A percentile compares a stretch with the other conserved stretches of the same genome.
Evolutionary conservation across 2,329 filamentous ascomycete genomes (phyloP).

Genomic region (Bretziella fagacearum): DNA sequence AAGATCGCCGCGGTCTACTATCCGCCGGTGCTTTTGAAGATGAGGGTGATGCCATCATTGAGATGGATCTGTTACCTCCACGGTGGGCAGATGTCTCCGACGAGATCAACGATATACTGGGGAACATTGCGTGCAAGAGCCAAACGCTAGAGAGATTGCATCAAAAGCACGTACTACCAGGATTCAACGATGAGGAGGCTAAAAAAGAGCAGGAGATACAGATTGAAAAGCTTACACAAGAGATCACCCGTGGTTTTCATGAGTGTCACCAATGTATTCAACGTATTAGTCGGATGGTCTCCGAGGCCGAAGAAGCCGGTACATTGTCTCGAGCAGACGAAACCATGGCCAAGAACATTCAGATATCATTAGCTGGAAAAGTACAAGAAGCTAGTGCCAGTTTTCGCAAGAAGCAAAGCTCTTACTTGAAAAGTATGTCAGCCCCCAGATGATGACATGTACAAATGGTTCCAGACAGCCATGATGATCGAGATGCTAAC

Average conservation of each 20-base stretch:
- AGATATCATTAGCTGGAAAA: conserved; percentile 71
- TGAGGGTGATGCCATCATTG: conserved; percentile 87
- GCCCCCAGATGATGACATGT: not conserved
- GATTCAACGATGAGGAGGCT: conserved; percentile 87
- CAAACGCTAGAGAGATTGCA: conserved; percentile 79
- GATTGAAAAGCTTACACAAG: conserved; percentile 79
- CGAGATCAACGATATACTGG: conserved; percentile 71
- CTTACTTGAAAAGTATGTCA: conserved; percentile 71
- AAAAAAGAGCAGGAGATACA: conserved; percentile 74
- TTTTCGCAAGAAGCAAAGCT: conserved; percentile 95
- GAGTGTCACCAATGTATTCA: conserved; percentile 80
- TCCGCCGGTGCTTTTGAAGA: conserved; percentile 61
- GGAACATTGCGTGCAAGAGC: conserved; percentile 65
- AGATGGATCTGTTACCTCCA: conserved; percentile 92
- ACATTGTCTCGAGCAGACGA: conserved; percentile 69
- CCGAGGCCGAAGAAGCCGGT: conserved; percentile 56
- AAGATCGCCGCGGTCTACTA: conserved; percentile 62
- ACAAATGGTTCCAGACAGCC: not conserved
- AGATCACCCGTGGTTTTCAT: conserved; percentile 78
- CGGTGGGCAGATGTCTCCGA: conserved; percentile 93
- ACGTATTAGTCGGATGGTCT: conserved; percentile 71
- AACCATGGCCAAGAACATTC: conserved; percentile 90
- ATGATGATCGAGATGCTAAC: not conserved
- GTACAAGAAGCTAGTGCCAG: conserved; percentile 83
- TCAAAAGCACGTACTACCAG: conserved; percentile 90